Evolutionary conservation across 345 rosid genomes (phyloP).

Genomic region (Syzygium aqueum): DNA sequence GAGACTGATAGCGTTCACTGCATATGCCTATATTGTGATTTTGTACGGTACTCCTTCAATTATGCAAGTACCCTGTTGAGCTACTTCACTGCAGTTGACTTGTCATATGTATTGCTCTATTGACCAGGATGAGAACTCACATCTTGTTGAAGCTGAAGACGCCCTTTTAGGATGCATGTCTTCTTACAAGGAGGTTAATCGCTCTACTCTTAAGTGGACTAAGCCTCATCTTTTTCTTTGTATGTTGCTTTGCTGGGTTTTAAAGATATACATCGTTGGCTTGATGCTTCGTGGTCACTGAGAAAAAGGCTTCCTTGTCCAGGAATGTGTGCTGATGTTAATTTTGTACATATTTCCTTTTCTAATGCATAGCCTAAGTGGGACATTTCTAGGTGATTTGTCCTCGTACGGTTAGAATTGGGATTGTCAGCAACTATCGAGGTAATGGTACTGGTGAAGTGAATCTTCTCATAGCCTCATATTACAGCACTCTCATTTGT

Average conservation of each 20-base stretch:
- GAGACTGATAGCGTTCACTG: background rate
- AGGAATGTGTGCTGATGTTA: background rate
- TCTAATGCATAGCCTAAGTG: background rate
- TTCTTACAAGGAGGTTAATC: conserved; percentile 67
- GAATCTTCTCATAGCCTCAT: background rate
- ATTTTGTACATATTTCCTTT: background rate
- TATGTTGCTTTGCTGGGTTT: background rate
- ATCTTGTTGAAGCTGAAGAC: conserved; percentile 26
- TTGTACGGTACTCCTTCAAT: background rate
- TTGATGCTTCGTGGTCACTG: background rate
- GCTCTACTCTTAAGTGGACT: background rate
- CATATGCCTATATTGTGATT: background rate
- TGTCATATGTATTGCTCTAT: background rate
- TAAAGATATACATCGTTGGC: background rate
- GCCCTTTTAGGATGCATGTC: conserved; percentile 49
- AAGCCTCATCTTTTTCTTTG: background rate
- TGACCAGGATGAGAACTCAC: conserved; percentile 14
- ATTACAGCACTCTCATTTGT: background rate
- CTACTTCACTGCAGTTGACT: background rate
- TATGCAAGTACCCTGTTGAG: background rate
- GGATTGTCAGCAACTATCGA: background rate
- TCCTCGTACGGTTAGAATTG: background rate
- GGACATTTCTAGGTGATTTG: background rate
- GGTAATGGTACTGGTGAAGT: background rate
- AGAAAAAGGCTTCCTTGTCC: background rate